Conservation (phyloP, 1,139 yeast species). For the Protomyces lactucae-debilis region DNA sequence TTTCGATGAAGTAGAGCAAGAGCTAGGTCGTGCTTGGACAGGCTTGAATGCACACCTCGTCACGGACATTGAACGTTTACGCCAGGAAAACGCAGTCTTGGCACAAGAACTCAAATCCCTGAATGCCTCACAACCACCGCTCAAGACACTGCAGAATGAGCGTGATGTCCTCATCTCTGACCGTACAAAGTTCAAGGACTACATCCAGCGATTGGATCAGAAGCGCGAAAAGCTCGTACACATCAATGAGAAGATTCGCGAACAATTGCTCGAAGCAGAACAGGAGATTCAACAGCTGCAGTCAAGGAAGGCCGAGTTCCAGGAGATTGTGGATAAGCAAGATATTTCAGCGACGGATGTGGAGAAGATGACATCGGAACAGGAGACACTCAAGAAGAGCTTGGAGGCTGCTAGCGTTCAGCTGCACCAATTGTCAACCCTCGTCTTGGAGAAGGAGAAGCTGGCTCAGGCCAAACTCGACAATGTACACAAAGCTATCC, state of each 20-base stretch:
- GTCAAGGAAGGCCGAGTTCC: constrained; percentile 48
- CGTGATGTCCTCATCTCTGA: constrained; percentile 67
- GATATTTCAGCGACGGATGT: constrained; percentile 61
- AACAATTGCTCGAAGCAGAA: constrained; percentile 53
- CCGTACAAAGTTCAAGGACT: constrained; percentile 62
- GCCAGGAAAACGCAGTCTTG: constrained; percentile 41
- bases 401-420: constrained; percentile 50
- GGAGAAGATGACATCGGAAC: constrained; percentile 57
- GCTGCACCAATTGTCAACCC: constrained; percentile 41
- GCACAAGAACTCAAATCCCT: constrained; percentile 39
- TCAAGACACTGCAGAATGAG: constrained; percentile 51
- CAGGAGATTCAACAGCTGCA: constrained; percentile 47
- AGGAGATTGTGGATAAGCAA: constrained; percentile 48
- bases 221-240: constrained; percentile 61
- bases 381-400: constrained; percentile 55
- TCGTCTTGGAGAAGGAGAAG: constrained; percentile 47
- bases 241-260: constrained; percentile 43
- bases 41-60: constrained; percentile 44
- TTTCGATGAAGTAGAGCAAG: constrained; percentile 51
- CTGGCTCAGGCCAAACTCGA: constrained; percentile 50
- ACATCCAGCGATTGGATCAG: constrained; percentile 61
- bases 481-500: constrained; percentile 49
- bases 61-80: constrained; percentile 47
- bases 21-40: constrained; percentile 55
- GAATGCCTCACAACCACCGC: constrained; percentile 42